A percentile compares a stretch with the other conserved stretches of the same genome.
phyloP scores from a whole-genome alignment of 2,329 filamentous ascomycete species.

The Talaromyces sp. region DNA sequence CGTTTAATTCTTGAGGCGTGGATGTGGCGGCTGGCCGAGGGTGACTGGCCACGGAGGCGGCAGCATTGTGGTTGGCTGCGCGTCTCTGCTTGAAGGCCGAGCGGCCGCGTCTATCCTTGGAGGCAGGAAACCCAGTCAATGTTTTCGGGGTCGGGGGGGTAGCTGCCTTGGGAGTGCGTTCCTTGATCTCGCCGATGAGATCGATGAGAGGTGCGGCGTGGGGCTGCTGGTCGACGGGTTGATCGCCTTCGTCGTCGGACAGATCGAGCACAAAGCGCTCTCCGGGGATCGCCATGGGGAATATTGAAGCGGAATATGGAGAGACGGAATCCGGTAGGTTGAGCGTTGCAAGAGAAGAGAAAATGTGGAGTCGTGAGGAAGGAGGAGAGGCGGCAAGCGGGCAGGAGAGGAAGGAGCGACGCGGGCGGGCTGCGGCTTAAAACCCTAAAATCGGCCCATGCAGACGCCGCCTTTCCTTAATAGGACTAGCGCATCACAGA shows the following conservation, averaged over 20 bases:
- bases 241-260: slow-evolving; percentile 46
- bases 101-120: slow-evolving; percentile 66
- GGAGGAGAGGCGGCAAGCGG: not conserved
- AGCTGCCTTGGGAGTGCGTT: slow-evolving; percentile 56
- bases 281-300: slow-evolving; percentile 48
- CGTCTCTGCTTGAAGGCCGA: slow-evolving; percentile 71
- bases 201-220: slow-evolving; percentile 20
- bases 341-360: not conserved
- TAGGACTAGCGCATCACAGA: slow-evolving; percentile 15
- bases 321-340: not conserved
- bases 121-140: slow-evolving; percentile 76
- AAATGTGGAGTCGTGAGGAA: not conserved
- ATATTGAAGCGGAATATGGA: not conserved
- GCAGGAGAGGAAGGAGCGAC: slow-evolving; percentile 4
- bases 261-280: slow-evolving; percentile 59
- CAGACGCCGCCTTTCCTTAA: slow-evolving; percentile 15
- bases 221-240: slow-evolving; percentile 18
- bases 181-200: slow-evolving; percentile 70
- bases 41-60: slow-evolving; percentile 13
- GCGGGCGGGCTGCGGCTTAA: slow-evolving; percentile 30
- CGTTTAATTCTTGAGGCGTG: not conserved
- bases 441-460: slow-evolving; percentile 26
- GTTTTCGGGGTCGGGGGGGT: slow-evolving; percentile 49
- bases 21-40: slow-evolving; percentile 28
- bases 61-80: not conserved